Evolutionary conservation across 2,329 filamentous ascomycete species (phyloP).

Genomic region (Pochonia chlamydosporia): DNA sequence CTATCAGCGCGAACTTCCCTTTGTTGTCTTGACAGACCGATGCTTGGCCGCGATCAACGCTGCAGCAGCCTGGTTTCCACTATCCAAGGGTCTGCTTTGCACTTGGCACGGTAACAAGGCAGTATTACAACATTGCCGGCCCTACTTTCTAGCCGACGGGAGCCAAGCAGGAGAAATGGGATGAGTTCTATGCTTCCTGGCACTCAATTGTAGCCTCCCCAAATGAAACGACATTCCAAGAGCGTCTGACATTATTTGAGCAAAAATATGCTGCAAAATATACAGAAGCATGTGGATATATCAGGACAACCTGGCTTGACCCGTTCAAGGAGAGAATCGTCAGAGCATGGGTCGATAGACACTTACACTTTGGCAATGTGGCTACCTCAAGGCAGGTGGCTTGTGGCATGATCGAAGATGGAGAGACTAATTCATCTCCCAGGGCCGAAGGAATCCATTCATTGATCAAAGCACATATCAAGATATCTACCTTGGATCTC

Average conservation of each 20-base stretch:
- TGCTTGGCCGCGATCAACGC: constrained; percentile 13
- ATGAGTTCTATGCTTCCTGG: constrained; percentile 15
- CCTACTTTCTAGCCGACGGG: constrained; percentile 4
- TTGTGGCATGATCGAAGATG: no score
- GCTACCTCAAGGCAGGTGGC: no score
- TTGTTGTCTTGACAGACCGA: constrained; percentile 8
- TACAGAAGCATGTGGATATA: constrained; percentile 14
- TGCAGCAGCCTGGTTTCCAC: constrained; percentile 7
- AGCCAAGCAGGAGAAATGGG: constrained; percentile 5
- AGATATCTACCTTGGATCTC: no score
- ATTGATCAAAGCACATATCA: no score
- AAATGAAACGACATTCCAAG: constrained; percentile 12
- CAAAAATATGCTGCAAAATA: constrained; percentile 11
- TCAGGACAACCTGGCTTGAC: constrained; percentile 14
- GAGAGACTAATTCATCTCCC: no score
- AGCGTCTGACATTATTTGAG: constrained; percentile 12
- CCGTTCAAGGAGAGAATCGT: constrained; percentile 17
- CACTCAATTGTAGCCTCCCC: constrained; percentile 14
- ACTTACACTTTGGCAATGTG: constrained; percentile 16
- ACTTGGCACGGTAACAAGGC: constrained; percentile 13
- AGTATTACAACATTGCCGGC: constrained; percentile 7
- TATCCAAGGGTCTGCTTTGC: no score
- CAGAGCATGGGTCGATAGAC: constrained; percentile 15
- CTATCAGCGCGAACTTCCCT: no score
- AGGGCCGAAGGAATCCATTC: no score